phyloP scores from a whole-genome alignment of 768 basidiomycete genomes.

The Tulasnella sp. region DNA sequence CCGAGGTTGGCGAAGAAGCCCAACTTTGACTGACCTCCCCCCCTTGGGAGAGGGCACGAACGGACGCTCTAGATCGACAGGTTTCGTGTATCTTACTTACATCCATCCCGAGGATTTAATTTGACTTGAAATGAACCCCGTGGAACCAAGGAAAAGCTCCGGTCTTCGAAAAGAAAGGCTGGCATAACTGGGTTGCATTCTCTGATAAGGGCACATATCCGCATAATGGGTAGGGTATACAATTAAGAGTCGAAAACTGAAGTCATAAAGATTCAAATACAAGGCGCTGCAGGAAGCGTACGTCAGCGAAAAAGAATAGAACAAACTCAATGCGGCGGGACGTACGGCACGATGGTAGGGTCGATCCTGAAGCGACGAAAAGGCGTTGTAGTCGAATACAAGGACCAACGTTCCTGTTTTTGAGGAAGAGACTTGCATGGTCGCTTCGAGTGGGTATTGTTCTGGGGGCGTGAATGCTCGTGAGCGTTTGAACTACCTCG shows the following conservation, averaged over 20 bases:
- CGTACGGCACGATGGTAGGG: not conserved
- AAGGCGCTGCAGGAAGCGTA: not conserved
- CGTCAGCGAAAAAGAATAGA: not conserved
- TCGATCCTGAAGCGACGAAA: not conserved
- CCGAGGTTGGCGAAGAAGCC: not conserved
- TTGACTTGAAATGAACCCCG: not conserved
- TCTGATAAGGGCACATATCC: not conserved
- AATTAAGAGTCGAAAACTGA: not conserved
- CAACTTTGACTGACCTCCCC: not conserved
- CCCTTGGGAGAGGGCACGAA: not conserved
- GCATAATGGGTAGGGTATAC: constrained; percentile 1
- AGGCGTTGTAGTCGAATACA: not conserved
- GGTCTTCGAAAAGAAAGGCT: not conserved
- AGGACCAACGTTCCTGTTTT: constrained; percentile 1
- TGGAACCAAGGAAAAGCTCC: not conserved
- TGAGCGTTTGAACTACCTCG: too few species aligned
- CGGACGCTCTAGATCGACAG: not conserved
- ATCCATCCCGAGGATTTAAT: not conserved
- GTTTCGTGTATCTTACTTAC: not conserved
- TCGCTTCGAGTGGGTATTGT: not conserved
- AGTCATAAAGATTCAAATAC: constrained; percentile 10
- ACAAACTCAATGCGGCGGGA: not conserved
- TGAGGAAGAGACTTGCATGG: constrained; percentile 16
- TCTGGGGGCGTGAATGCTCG: not conserved
- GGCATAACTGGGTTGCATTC: not conserved